Evolutionary conservation across 2,329 filamentous ascomycete genomes (phyloP).

Genomic region (Fusarium clavum): DNA sequence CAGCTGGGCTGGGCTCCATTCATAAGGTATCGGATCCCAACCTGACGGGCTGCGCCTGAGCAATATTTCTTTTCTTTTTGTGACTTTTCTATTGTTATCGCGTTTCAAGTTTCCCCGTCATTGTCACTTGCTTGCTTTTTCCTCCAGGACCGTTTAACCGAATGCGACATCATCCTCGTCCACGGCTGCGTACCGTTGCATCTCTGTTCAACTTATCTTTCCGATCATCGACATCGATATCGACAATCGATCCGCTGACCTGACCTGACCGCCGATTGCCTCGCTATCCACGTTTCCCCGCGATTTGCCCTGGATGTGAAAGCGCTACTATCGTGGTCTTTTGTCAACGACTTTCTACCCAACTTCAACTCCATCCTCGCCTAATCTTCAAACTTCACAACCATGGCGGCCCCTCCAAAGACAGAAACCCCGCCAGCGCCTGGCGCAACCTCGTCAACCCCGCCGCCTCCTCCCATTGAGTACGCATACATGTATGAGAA

Average conservation of each 20-base stretch:
- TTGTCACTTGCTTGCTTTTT: conserved; percentile 1
- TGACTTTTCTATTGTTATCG: conserved; percentile 21
- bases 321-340: conserved; percentile 11
- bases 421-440: conserved; percentile 40
- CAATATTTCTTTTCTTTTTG: conserved; percentile 13
- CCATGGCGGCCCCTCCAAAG: conserved; percentile 45
- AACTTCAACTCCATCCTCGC: neutral
- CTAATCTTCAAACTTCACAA: conserved; percentile 6
- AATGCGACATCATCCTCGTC: conserved; percentile 35
- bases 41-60: conserved; percentile 20
- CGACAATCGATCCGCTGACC: conserved; percentile 35
- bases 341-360: conserved; percentile 3
- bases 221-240: conserved; percentile 24
- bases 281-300: conserved; percentile 33
- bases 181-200: conserved; percentile 14
- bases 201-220: neutral
- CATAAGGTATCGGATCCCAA: conserved; percentile 32
- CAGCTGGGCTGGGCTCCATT: conserved; percentile 38
- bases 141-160: neutral
- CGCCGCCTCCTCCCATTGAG: conserved; percentile 48
- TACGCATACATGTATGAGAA: conserved; percentile 77
- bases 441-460: conserved; percentile 37
- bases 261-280: conserved; percentile 44
- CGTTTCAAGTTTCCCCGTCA: neutral
- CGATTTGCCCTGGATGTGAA: conserved; percentile 41